Conservation (phyloP, 306 rosid genomes). For the Cucumis hystrix region DNA sequence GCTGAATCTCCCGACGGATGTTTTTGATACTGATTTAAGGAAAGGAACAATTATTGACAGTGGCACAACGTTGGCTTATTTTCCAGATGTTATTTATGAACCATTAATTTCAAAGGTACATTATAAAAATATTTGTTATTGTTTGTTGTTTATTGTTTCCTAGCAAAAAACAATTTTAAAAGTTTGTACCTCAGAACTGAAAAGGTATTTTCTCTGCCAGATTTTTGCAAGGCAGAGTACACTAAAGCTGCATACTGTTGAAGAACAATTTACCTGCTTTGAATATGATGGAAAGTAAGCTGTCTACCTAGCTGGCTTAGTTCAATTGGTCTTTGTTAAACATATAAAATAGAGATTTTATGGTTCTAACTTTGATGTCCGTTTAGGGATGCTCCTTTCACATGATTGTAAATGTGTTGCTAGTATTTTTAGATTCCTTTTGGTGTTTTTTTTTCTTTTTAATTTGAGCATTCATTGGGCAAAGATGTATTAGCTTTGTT, state of each 20-base stretch:
- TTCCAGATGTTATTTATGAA: conserved; percentile 35
- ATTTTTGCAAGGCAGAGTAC: conserved; percentile 30
- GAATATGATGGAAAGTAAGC: conserved; percentile 32
- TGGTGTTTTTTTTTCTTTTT: not conserved
- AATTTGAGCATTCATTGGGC: not conserved
- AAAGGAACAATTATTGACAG: conserved; percentile 75
- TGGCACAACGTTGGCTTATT: conserved; percentile 87
- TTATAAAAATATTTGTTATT: not conserved
- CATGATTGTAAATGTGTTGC: not conserved
- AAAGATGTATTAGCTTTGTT: not conserved
- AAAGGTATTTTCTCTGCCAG: conserved; percentile 17
- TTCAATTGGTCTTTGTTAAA: not conserved
- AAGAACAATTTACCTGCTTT: conserved; percentile 53
- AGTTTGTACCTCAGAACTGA: conserved; percentile 13
- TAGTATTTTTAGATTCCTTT: not conserved
- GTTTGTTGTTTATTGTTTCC: not conserved
- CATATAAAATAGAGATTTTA: not conserved
- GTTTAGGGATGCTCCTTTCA: not conserved
- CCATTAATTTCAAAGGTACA: conserved; percentile 41
- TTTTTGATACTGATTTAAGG: conserved; percentile 32
- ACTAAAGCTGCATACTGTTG: conserved; percentile 33
- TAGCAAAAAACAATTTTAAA: conserved; percentile 2
- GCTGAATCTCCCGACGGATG: conserved; percentile 44
- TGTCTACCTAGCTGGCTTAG: not conserved
- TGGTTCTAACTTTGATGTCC: not conserved